Evolutionary conservation across 805 yeast genomes (phyloP).

Genomic region (Alloascoidea africana): DNA sequence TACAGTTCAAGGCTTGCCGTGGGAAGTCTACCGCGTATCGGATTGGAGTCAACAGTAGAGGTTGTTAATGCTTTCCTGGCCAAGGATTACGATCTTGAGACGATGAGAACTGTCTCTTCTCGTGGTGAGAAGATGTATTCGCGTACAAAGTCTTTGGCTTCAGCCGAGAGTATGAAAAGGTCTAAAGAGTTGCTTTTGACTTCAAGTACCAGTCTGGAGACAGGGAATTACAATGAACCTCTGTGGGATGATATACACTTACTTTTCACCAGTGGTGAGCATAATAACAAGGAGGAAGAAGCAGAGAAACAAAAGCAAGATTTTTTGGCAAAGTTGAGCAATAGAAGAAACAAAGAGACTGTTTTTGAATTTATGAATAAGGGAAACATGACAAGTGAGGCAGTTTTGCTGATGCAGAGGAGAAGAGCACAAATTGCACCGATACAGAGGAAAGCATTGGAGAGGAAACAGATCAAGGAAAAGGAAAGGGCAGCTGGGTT

Average conservation of each 20-base stretch:
- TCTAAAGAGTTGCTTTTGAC: slow-evolving; percentile 52
- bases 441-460: slow-evolving; percentile 63
- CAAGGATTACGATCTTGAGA: slow-evolving; percentile 52
- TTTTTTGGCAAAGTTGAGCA: slow-evolving; percentile 55
- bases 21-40: slow-evolving; percentile 67
- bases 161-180: slow-evolving; percentile 72
- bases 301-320: slow-evolving; percentile 56
- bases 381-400: slow-evolving; percentile 39
- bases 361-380: slow-evolving; percentile 64
- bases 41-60: slow-evolving; percentile 61
- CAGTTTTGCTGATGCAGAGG: slow-evolving; percentile 72
- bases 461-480: slow-evolving; percentile 50
- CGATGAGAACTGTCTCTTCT: slow-evolving; percentile 51
- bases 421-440: slow-evolving; percentile 84
- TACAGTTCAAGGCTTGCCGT: slow-evolving; percentile 67
- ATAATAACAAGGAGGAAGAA: slow-evolving; percentile 43
- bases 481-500: slow-evolving; percentile 66
- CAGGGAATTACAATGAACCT: slow-evolving; percentile 25
- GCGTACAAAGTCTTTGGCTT: slow-evolving; percentile 77
- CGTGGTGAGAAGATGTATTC: slow-evolving; percentile 84
- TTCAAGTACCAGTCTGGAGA: slow-evolving; percentile 10
- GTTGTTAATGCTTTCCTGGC: slow-evolving; percentile 43
- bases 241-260: slow-evolving; percentile 91
- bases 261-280: slow-evolving; percentile 26
- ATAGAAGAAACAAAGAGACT: slow-evolving; percentile 69